These are phyloP conservation scores for Coemansia sp. DNA, from an alignment of 192 early-diverging fungal genomes.

Conservation along the genomic window DNA sequence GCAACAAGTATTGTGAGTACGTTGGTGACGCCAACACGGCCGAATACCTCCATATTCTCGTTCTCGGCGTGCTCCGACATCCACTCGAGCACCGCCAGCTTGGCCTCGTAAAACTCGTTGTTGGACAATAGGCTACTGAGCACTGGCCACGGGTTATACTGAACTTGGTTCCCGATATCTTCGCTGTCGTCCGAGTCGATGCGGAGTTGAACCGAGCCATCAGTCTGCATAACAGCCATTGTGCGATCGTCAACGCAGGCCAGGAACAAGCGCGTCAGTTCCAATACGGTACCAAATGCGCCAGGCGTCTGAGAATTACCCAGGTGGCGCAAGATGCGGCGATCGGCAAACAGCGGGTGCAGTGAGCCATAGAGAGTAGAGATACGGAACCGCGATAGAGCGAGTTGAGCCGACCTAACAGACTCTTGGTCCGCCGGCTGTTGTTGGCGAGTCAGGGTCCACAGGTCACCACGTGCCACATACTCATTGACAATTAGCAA, in stretches of 20 bases:
- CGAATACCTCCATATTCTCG: constrained; percentile 39
- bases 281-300: constrained; percentile 46
- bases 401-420: constrained; percentile 16
- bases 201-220: constrained; percentile 34
- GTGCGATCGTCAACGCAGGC: constrained; percentile 45
- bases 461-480: constrained; percentile 47
- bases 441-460: constrained; percentile 22
- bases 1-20: constrained; percentile 28
- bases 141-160: constrained; percentile 40
- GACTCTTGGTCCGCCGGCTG: constrained; percentile 13
- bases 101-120: constrained; percentile 50
- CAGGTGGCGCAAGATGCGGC: constrained; percentile 6
- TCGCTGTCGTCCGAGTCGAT: constrained; percentile 23
- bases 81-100: constrained; percentile 48
- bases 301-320: constrained; percentile 31
- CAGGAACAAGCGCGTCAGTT: constrained; percentile 40
- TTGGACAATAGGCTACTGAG: constrained; percentile 18
- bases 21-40: constrained; percentile 27
- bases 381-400: constrained; percentile 51
- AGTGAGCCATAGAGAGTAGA: constrained; percentile 50
- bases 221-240: constrained; percentile 25
- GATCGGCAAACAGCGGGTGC: constrained; percentile 36
- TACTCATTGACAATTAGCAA: constrained; percentile 47
- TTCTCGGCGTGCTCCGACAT: constrained; percentile 34
- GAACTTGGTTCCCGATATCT: constrained; percentile 16